phyloP scores from a whole-genome alignment of 768 basidiomycete genomes.

The Leucocoprinus sp. region DNA sequence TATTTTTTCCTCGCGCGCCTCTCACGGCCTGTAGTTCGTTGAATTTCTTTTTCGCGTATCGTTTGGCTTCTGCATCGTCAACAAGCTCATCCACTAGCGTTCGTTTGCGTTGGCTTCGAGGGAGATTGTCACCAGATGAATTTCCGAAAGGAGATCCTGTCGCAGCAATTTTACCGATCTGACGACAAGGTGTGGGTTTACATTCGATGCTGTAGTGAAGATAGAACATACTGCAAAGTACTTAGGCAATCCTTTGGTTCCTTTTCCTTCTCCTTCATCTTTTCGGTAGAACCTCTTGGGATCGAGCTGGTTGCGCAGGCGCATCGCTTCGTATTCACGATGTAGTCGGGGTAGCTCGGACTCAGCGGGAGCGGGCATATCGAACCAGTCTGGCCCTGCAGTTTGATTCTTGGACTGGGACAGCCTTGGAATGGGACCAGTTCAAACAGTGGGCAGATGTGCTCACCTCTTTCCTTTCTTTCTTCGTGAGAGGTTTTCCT shows the following conservation, averaged over 20 bases:
- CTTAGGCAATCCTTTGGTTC: slow-evolving; percentile 78
- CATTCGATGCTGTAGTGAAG: slow-evolving; percentile 10
- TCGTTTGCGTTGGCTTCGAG: slow-evolving; percentile 62
- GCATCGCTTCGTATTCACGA: slow-evolving; percentile 82
- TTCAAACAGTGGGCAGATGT: slow-evolving; percentile 14
- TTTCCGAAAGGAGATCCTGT: slow-evolving; percentile 67
- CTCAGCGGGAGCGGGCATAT: slow-evolving; percentile 75
- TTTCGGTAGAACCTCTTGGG: slow-evolving; percentile 89
- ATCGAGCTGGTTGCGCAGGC: slow-evolving; percentile 81
- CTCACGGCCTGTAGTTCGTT: slow-evolving; percentile 63
- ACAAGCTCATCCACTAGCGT: slow-evolving; percentile 85
- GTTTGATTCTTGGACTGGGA: slow-evolving; percentile 60
- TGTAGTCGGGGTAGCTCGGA: slow-evolving; percentile 72
- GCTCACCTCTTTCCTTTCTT: slow-evolving; percentile 68
- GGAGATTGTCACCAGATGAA: slow-evolving; percentile 62
- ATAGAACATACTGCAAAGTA: slow-evolving; percentile 72
- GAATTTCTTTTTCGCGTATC: slow-evolving; percentile 91
- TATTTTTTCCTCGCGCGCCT: slow-evolving; percentile 63
- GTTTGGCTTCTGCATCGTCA: slow-evolving; percentile 77
- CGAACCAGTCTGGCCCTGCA: slow-evolving; percentile 80
- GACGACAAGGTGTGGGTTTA: background rate
- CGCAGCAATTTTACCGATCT: slow-evolving; percentile 78
- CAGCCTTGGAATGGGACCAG: background rate
- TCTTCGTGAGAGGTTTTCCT: slow-evolving; percentile 65
- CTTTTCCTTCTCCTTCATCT: slow-evolving; percentile 79